Base-by-base conservation (phyloP, 768 basidiomycete species). In the Coprinopsis cinerea region DNA sequence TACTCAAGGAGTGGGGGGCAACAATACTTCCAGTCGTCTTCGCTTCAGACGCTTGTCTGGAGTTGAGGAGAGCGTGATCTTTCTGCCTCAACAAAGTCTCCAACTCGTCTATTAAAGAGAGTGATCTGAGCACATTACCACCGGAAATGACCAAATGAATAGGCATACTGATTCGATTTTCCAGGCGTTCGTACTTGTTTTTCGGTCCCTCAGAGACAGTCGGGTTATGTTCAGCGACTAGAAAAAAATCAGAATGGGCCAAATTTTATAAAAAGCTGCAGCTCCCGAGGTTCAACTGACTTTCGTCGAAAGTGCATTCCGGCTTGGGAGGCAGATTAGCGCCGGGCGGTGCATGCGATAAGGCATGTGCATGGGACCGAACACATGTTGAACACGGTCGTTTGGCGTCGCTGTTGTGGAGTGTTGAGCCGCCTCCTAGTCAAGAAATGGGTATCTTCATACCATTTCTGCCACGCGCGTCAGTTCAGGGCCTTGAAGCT, bases 271-370 rank as follows among this genome's bases (percentile, higher is more conserved):
- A 7, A 44, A 43, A 35, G 2, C n/a, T n/a, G n/a, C n/a, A n/a
- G n/a, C n/a, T n/a, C n/a, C n/a, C n/a, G n/a, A n/a, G n/a, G n/a
- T n/a, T n/a, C n/a, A n/a, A 35, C 47, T 20, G 50, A 57, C 70
- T 39, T 58, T 88, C 87, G 55, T 88, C 86, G 53, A 79, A 88
- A n/a, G 85, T 88, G 59, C 87, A 89, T 48, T 84, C 81, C 11
- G 82, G 84, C 40, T 67, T 69, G 0, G 75, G 59, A 0, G 84
- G 80, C 39, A 83, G 57, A 40, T 67, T 66, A 1, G 70, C 68
- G 34, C 81, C 82, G 24, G 82, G 73, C 1, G 77, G 71, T 11
- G 83, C 77, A 65, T 84, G 84, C 11, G 76, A 72, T 46, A 78
- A 60, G 7, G 83, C 78, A 66, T 88, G 83, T 1, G 82, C 73